Evolutionary conservation across 345 rosid species (phyloP), one percentile per base, ranked within the genome.

Genomic region (Rhizophora mangle): DNA sequence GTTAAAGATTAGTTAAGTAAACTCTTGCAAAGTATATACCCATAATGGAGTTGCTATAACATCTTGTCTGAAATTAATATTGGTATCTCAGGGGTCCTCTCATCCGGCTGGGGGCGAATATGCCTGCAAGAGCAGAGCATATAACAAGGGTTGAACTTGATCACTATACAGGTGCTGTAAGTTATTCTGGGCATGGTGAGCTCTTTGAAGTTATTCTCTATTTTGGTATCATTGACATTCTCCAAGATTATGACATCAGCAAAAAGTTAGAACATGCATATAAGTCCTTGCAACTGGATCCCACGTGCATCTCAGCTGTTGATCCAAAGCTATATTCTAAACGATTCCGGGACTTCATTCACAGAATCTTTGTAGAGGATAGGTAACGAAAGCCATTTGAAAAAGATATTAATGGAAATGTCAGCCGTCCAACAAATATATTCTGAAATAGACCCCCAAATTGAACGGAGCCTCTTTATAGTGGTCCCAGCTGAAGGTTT

Each of bases 91-190:
- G 84, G 64, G 86, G 80, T n/a, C 86, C 88, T 9, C 74, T 79
- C 7, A 65, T 84, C 4, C 67, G 85, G 76, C 63, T 86, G 47
- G 90, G 90, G 20, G 86, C 74, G 47, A 84, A 80, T 64, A 74
- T 77, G 74, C 88, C 90, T 6, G 88, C 90, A 24, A 82, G 84
- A 76, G 88, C 86, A 64, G 85, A 84, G 57, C 73, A 75, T 34
- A 79, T 79, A 71, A 0, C 64, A 1, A 80, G 72, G 71, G 73
- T 61, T 1, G 77, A 83, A 76, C 55, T 73, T 53, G 84, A 78
- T 59, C 83, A 82, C 32, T 75, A 60, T 19, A 67, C 74, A 37
- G 79, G 75, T 22, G 63, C 72, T 62, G 77, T 70, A 37, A 64
- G 61, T 62, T 76, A 65, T 8, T 65, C 21, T 18, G 43, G 37